Evolutionary conservation across 495 filamentous ascomycete genomes (phyloP), one percentile per base, ranked within the genome.

Genomic region (Trypethelium eluteriae): DNA sequence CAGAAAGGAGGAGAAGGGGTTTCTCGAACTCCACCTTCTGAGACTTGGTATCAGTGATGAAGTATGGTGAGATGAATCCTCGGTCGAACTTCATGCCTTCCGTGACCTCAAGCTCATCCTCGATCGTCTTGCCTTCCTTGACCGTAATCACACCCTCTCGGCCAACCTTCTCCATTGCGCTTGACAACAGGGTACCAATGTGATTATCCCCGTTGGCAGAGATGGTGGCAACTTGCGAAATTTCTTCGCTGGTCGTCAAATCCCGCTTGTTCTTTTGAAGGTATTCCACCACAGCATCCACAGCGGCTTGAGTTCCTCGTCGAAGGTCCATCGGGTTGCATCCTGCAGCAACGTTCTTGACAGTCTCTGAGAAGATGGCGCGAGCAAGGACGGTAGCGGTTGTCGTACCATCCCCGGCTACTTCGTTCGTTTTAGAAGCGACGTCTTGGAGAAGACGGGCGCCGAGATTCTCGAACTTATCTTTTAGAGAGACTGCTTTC

Each of bases 21-120:
- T 98, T 98, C 88, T 98, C 94, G 72, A 98, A 98, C 83, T 98
- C 94, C 64, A 97, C 91, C 88, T 98, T 98, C 78, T 95, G 91
- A 59, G 93, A 75, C 87, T 98, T 98, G 84, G 92, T 81, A 75
- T 98, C 94, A 80, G 94, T 98, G 84, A 98, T 98, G 86, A 98
- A 98, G 87, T 98, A 98, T 71, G 94, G 90, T 47, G 94, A 98
- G 74, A 96, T 94, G 80, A 86, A 98, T 65, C 94, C 94, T 73
- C 94, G 92, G 84, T 98, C 94, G 81, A 98, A 98, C 76, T 92
- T 89, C 94, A 98, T 98, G 79, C 94, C 94, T 86, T 98, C 94
- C 36, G 94, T 98, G 67, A 98, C 89, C 80, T 98, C 94, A 57
- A 98, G 87, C 84, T 98, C 95, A 72, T 98, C 94, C 74, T 92